Percentiles rank a stretch among this genome's conserved stretches.
These are phyloP conservation scores for Tulasnella sp. DNA, from an alignment of 768 basidiomycete species.

Conservation along the genomic window DNA sequence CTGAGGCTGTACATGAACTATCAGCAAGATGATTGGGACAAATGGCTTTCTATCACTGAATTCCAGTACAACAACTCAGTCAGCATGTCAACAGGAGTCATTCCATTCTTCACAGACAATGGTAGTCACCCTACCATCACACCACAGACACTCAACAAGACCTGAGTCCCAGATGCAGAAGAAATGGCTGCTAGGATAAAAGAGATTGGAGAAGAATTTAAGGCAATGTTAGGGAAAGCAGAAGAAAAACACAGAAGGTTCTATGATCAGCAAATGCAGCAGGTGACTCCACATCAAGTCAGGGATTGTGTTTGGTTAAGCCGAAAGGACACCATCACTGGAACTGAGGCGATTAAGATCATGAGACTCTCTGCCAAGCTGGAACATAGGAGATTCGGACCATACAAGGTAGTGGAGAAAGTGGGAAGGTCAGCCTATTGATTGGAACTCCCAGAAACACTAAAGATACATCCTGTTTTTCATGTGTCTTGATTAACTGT, in stretches of 20 bases:
- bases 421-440: slow-evolving; percentile 25
- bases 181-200: slow-evolving; percentile 1
- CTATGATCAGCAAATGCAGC: slow-evolving; percentile 21
- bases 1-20: slow-evolving; percentile 25
- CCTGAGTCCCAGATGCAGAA: background rate
- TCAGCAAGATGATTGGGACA: slow-evolving; percentile 23
- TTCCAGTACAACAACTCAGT: slow-evolving; percentile 27
- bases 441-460: slow-evolving; percentile 24
- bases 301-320: slow-evolving; percentile 24
- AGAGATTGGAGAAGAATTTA: background rate
- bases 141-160: too few species aligned
- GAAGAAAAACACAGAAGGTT: slow-evolving; percentile 22
- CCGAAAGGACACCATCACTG: slow-evolving; percentile 20
- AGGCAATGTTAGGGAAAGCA: slow-evolving; percentile 18
- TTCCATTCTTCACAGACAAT: slow-evolving; percentile 24
- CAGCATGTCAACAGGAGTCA: slow-evolving; percentile 24
- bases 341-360: slow-evolving; percentile 15
- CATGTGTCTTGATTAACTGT: slow-evolving; percentile 23
- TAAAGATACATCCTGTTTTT: slow-evolving; percentile 27
- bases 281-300: slow-evolving; percentile 20
- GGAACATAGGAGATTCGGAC: slow-evolving; percentile 25
- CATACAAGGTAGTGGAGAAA: slow-evolving; percentile 26
- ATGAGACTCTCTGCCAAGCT: slow-evolving; percentile 25
- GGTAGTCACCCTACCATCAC: background rate
- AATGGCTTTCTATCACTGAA: slow-evolving; percentile 21